Percentiles rank a stretch among this genome's conserved stretches.
Conservation (phyloP, 805 yeast genomes). For the Candida pini region DNA sequence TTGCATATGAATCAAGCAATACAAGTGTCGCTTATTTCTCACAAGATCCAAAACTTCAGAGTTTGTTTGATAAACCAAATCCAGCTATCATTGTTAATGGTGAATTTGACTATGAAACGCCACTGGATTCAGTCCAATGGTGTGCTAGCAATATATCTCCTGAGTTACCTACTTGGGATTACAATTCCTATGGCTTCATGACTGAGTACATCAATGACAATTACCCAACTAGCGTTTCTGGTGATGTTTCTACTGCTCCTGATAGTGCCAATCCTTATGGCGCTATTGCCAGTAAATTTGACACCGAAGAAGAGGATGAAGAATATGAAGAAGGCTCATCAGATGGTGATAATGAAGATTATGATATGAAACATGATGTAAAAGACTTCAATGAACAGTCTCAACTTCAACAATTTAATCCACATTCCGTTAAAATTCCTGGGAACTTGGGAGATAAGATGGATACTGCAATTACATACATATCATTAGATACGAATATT, state of each 20-base stretch:
- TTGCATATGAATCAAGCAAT: conserved; percentile 11
- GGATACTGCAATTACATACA: conserved; percentile 50
- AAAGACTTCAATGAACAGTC: conserved; percentile 4
- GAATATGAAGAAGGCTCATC: conserved; percentile 14
- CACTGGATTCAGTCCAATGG: conserved; percentile 15
- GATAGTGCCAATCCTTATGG: neutral
- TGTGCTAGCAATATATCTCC: conserved; percentile 10
- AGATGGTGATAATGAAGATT: conserved; percentile 10
- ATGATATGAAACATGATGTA: conserved; percentile 11
- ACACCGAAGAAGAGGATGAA: conserved; percentile 16
- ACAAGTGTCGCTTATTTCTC: conserved; percentile 20
- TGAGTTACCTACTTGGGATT: conserved; percentile 25
- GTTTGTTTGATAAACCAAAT: conserved; percentile 14
- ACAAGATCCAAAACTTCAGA: conserved; percentile 21
- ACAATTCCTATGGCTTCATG: conserved; percentile 28
- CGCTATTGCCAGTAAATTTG: conserved; percentile 4
- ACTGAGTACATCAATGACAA: conserved; percentile 25
- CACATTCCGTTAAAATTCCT: conserved; percentile 14
- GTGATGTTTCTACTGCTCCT: neutral
- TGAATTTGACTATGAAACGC: neutral
- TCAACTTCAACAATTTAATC: conserved; percentile 6
- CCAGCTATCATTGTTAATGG: conserved; percentile 6
- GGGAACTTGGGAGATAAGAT: conserved; percentile 54
- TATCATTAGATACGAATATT: conserved; percentile 70
- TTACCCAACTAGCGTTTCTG: conserved; percentile 14